These are phyloP conservation scores for Ustilago xerochloae DNA, from an alignment of 1,284 basidiomycete species.

Conservation along the genomic window DNA sequence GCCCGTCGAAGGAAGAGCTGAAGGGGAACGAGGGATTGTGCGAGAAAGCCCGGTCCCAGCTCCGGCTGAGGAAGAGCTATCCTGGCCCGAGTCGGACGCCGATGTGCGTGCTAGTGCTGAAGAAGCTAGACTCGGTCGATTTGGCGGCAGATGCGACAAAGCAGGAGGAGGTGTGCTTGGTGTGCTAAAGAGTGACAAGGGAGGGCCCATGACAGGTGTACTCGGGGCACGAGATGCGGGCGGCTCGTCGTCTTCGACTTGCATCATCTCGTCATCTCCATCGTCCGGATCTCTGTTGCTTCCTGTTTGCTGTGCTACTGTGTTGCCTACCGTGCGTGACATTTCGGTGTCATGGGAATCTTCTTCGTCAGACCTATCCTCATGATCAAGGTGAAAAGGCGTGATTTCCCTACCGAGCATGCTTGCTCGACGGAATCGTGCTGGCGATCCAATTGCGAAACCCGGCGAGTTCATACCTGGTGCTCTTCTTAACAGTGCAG, in stretches of 20 bases:
- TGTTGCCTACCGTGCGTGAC: not conserved
- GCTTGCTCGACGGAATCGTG: conserved; percentile 48
- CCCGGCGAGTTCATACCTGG: conserved; percentile 39
- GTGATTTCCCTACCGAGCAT: conserved; percentile 58
- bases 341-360: no score
- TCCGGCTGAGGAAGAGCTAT: conserved; percentile 40
- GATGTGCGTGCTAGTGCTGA: conserved; percentile 27
- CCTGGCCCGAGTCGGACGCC: conserved; percentile 44
- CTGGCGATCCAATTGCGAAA: conserved; percentile 29
- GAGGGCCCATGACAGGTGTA: conserved; percentile 37
- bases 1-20: conserved; percentile 16
- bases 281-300: conserved; percentile 28
- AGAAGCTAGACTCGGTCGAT: conserved; percentile 9
- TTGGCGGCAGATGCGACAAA: conserved; percentile 3
- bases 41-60: conserved; percentile 14
- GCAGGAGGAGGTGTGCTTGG: conserved; percentile 32
- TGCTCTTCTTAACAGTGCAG: conserved; percentile 21
- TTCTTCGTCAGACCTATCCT: conserved; percentile 23
- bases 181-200: conserved; percentile 23
- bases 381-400: conserved; percentile 33
- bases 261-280: conserved; percentile 44
- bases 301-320: conserved; percentile 9
- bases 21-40: conserved; percentile 18
- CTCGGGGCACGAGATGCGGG: conserved; percentile 15
- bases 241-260: conserved; percentile 29